Evolutionary conservation across 2,329 filamentous ascomycete genomes (phyloP).

Genomic region (Trichoderma pleuroti): DNA sequence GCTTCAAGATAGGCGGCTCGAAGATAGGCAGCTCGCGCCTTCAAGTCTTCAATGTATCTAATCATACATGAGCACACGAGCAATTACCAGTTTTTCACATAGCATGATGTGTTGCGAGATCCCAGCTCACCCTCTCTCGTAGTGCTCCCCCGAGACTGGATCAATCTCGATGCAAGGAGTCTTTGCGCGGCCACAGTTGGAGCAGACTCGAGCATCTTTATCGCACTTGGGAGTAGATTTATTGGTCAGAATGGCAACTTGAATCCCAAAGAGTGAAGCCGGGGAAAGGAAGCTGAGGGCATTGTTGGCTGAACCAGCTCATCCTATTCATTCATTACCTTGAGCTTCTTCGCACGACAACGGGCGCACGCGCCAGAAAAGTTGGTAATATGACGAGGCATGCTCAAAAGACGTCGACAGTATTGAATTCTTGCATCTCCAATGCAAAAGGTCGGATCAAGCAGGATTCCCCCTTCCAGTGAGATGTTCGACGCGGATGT

Average conservation of each 20-base stretch:
- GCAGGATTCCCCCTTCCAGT: not conserved
- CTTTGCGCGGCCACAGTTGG: slow-evolving; percentile 10
- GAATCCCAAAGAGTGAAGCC: not conserved
- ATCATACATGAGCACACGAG: not conserved
- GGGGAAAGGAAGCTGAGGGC: not conserved
- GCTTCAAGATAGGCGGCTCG: slow-evolving; percentile 5
- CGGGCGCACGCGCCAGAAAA: slow-evolving; percentile 16
- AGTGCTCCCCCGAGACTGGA: slow-evolving; percentile 11
- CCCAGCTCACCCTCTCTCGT: slow-evolving; percentile 13
- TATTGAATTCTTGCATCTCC: not conserved
- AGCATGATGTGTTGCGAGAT: not conserved
- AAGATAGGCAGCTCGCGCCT: not conserved
- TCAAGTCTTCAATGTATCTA: slow-evolving; percentile 18
- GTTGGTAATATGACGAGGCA: slow-evolving; percentile 13
- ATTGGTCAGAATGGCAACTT: not conserved
- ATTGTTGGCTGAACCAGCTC: not conserved
- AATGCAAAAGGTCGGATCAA: not conserved
- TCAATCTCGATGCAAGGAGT: slow-evolving; percentile 11
- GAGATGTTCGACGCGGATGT: not conserved
- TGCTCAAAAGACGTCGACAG: not conserved
- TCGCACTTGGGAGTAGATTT: not conserved
- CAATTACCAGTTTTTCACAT: not conserved
- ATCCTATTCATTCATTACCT: not conserved
- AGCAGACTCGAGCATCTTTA: slow-evolving; percentile 12
- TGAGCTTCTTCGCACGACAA: slow-evolving; percentile 15